phyloP scores from a whole-genome alignment of 805 yeast species.

The Kodamaea lidongshanica region DNA sequence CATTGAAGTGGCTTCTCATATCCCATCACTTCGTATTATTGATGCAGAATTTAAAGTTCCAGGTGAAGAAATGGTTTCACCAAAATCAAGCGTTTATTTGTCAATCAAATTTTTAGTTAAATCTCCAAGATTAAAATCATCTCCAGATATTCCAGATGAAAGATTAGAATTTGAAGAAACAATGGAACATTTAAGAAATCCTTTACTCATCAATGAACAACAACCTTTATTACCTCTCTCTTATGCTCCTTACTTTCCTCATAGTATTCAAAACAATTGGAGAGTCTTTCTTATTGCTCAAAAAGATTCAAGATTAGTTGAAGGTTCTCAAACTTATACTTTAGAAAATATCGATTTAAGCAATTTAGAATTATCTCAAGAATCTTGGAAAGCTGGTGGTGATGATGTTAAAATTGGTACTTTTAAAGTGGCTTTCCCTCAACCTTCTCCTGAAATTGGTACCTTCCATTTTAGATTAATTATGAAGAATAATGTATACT shows the following conservation, averaged over 20 bases:
- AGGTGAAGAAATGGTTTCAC: constrained; percentile 71
- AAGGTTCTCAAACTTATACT: constrained; percentile 46
- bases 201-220: constrained; percentile 55
- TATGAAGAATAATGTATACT: constrained; percentile 68
- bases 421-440: constrained; percentile 64
- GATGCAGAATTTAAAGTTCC: constrained; percentile 77
- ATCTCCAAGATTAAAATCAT: constrained; percentile 63
- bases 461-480: constrained; percentile 61
- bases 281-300: constrained; percentile 63
- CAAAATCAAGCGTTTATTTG: constrained; percentile 61
- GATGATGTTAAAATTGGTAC: constrained; percentile 51
- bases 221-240: constrained; percentile 68
- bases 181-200: constrained; percentile 64
- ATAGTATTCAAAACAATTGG: constrained; percentile 47
- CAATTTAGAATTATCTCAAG: constrained; percentile 50
- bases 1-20: constrained; percentile 49
- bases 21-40: constrained; percentile 65
- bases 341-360: constrained; percentile 47
- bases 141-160: constrained; percentile 38
- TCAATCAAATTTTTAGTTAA: constrained; percentile 68
- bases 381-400: constrained; percentile 44
- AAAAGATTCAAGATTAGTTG: constrained; percentile 74
- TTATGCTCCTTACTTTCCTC: constrained; percentile 74
- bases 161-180: constrained; percentile 52
- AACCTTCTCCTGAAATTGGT: constrained; percentile 77